Conservation (phyloP, 805 yeast species). For the Lipomyces chichibuensis region DNA sequence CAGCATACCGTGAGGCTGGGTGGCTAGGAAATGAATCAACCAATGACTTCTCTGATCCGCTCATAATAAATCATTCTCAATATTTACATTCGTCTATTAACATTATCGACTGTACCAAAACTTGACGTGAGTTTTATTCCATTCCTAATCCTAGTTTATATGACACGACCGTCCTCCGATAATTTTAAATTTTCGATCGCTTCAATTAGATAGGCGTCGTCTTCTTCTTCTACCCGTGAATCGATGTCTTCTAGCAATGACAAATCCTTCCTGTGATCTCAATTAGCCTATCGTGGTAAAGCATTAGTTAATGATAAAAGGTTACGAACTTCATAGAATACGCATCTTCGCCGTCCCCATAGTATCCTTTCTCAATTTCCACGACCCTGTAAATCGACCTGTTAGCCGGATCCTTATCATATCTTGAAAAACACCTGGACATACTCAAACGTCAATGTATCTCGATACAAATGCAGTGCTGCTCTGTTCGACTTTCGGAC, state of each 20-base stretch:
- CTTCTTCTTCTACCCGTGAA: conserved; percentile 21
- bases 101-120: neutral
- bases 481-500: conserved; percentile 93
- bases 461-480: conserved; percentile 87
- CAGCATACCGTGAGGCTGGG: too few species aligned
- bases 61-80: neutral
- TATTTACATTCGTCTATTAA: neutral
- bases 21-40: too few species aligned
- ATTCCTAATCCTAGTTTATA: neutral
- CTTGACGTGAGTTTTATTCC: neutral
- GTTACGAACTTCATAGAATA: conserved; percentile 60
- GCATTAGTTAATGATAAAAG: too few species aligned
- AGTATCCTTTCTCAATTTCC: conserved; percentile 82
- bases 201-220: conserved; percentile 26
- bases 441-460: conserved; percentile 73
- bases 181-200: conserved; percentile 29
- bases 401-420: neutral
- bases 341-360: conserved; percentile 97
- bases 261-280: conserved; percentile 21
- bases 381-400: conserved; percentile 50
- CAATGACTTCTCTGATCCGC: too few species aligned
- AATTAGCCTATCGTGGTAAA: neutral
- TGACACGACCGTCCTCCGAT: conserved; percentile 19
- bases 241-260: conserved; percentile 25
- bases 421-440: neutral